Base-by-base conservation (phyloP, 2,329 filamentous ascomycete species). In the Penicillium rolfsii region DNA sequence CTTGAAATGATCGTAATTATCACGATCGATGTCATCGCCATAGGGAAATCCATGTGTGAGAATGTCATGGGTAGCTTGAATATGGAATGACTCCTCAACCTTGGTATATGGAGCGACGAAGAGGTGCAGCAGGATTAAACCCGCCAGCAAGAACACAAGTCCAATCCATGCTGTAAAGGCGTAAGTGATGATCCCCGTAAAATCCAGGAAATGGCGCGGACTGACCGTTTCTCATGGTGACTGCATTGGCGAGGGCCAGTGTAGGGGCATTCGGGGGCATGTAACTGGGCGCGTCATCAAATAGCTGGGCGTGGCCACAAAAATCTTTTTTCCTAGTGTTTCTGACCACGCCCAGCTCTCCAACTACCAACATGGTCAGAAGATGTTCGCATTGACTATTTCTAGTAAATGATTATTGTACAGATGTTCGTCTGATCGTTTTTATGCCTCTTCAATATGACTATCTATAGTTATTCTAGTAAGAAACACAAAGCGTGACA, bases 51-150 rank as follows among this genome's bases (percentile, higher is more conserved):
- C 93, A 74, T 95, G 92, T 40, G 85, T 84, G 61, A 97, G 77
- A 38, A 99, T 89, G 75, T 99, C 95, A 77, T 98, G 95, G 3
- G 88, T 85, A 5, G 95, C 95, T 76, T 99, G 95, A 60, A 98
- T 87, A 76, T 97, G 97, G 85, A 99, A 98, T 0, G 94, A 98
- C 78, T 99, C 95, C 77, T 99, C 95, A 61, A 99, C 95, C 77
- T 99, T 99, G 59, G 93, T 97, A 80, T 96, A 94, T 0, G 95
- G 95, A 11, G 93, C 87, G 26, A 87, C 74, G 63, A 87, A 72
- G 58, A 96, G 86, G 76, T 97, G 91, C 57, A 90, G 58, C 60
- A 90, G 74, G 68, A 91, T 82, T 36, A 89, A 73, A 2, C 82
- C 75, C 1, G 91, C 89, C 60, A 93, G 81, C 53, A 88, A 77